These are phyloP conservation scores for Perilla frutescens DNA, from an alignment of 257 asterid species.

Conservation along the genomic window DNA sequence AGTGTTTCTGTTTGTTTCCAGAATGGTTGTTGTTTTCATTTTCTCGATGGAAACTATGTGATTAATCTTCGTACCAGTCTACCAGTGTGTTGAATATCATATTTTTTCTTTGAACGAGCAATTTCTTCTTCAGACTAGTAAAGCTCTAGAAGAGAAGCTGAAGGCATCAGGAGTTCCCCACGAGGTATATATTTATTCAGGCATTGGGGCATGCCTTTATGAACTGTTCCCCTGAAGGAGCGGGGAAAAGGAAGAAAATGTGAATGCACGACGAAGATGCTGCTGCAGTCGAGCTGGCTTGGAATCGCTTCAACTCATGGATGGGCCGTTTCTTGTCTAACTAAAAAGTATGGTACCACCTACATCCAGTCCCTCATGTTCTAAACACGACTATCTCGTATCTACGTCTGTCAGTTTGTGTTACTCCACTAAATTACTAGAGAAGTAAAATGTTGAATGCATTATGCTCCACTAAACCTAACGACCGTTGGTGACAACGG, in stretches of 20 bases:
- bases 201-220: slow-evolving; percentile 84
- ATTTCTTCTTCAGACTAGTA: slow-evolving; percentile 64
- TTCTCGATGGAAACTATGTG: neutral
- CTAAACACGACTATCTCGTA: neutral
- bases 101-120: neutral
- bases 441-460: neutral
- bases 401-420: neutral
- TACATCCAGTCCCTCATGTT: neutral
- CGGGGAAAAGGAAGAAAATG: slow-evolving; percentile 75
- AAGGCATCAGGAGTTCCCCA: slow-evolving; percentile 74
- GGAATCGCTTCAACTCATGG: slow-evolving; percentile 87
- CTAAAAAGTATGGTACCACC: slow-evolving; percentile 32
- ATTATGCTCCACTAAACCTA: no score
- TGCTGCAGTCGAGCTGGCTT: slow-evolving; percentile 78
- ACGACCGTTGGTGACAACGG: no score
- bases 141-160: slow-evolving; percentile 83
- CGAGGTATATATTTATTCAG: slow-evolving; percentile 83
- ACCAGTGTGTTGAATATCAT: neutral
- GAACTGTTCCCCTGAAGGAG: slow-evolving; percentile 83
- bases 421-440: no score
- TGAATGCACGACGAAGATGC: slow-evolving; percentile 75
- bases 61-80: neutral
- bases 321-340: slow-evolving; percentile 69
- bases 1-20: no score
- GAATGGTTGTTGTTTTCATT: neutral